These are phyloP conservation scores for Stephanocyclus meneghinianus DNA, from an alignment of 352 stramenopile genomes.

Conservation along the genomic window DNA sequence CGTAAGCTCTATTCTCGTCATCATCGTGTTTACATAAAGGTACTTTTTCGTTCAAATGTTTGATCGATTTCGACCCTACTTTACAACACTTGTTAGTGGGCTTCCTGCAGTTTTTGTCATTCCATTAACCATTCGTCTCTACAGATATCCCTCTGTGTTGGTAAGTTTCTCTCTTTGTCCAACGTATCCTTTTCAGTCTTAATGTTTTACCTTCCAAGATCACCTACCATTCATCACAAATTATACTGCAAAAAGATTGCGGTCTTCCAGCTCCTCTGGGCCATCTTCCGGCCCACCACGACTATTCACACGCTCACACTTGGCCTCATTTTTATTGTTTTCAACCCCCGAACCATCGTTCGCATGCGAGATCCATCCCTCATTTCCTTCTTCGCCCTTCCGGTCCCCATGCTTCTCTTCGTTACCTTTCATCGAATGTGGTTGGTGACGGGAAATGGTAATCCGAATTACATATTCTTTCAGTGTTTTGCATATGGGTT, in stretches of 20 bases:
- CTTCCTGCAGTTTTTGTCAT: conserved; percentile 66
- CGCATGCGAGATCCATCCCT: conserved; percentile 57
- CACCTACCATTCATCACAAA: too few species aligned
- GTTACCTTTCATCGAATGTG: conserved; percentile 70
- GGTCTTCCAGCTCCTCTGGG: conserved; percentile 61
- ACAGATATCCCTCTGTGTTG: conserved; percentile 68
- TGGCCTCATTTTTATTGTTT: conserved; percentile 50
- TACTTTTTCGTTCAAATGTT: conserved; percentile 82
- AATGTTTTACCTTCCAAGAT: background rate
- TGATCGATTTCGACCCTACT: conserved; percentile 74
- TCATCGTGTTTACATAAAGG: conserved; percentile 5
- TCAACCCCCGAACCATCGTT: conserved; percentile 61
- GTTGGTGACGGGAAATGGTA: conserved; percentile 70
- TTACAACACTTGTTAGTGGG: conserved; percentile 57
- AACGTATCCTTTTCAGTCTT: background rate
- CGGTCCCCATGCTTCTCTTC: conserved; percentile 60
- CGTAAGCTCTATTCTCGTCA: background rate
- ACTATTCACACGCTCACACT: conserved; percentile 69
- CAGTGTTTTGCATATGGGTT: conserved; percentile 79
- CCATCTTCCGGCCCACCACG: conserved; percentile 62
- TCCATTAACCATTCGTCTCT: conserved; percentile 66
- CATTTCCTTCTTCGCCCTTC: conserved; percentile 53
- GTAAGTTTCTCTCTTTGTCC: conserved; percentile 31
- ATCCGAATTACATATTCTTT: conserved; percentile 83
- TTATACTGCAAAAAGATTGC: conserved; percentile 30